Evolutionary conservation across 1,284 basidiomycete genomes (phyloP), one percentile per base, ranked within the genome.

Genomic region (Blastosporella zonata): DNA sequence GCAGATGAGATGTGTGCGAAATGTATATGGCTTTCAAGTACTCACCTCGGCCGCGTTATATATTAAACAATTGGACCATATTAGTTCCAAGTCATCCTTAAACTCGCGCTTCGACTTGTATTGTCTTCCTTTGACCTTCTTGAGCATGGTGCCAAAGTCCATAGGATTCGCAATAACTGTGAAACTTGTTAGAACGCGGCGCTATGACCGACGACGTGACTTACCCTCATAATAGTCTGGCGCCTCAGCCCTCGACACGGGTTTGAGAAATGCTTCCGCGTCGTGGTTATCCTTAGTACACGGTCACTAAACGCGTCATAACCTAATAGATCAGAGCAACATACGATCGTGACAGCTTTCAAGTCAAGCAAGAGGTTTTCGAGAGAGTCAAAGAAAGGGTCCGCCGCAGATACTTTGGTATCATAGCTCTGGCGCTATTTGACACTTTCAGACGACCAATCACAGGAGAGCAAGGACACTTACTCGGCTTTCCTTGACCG

Each of bases 31-130:
- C 25, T 17, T 3, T 6, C 7, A 20, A 23, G 20, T 33, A 74
- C 83, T 52, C 59, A 93, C 94, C 68, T 93, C 89, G 13, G 85
- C 81, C 20, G 88, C 86, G 65, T 99, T 99, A 69, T 98, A 99
- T 9, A 79, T 81, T 58, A 90, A 79, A 66, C 96, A 98, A 61
- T 99, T 99, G 46, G 86, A 83, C 96, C 96, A 99, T 59, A 99
- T 98, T 53, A 97, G 79, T 59, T 96, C 90, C 37, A 99, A 73
- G 68, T 99, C 97, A 53, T 89, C 85, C 54, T 87, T 86, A 67
- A 99, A 99, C 61, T 96, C 90, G 53, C 82, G 78, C 71, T 99
- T 98, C 46, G 83, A 90, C 71, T 95, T 96, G 80, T 97, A 98
- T 45, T 81, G 78, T 64, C 90, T 90, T 43, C 78, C 72, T 72